Evolutionary conservation across 352 stramenopile species (phyloP), one percentile per base, ranked within the genome.

Genomic region (Blastocystis sp.): DNA sequence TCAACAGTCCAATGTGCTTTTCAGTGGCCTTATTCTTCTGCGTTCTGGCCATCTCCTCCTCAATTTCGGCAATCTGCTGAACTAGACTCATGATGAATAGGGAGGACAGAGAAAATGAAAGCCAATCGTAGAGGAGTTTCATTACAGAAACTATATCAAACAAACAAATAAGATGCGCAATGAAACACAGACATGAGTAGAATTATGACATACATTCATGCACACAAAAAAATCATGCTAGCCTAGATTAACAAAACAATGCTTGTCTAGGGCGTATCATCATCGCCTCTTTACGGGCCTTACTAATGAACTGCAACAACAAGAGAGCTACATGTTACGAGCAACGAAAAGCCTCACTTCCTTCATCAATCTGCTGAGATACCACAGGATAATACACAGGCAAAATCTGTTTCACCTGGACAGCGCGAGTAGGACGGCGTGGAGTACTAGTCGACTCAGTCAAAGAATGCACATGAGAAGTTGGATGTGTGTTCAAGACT

Each of bases 11-110:
- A 90, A 98, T 91, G 80, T 98, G 97, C 93, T 98, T 98, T 92
- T 98, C 98, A 0, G 97, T 99, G 59, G 97, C 97, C 93, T 99
- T 99, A 92, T 99, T 99, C 93, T 99, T 99, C 93, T 99, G 97
- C 45, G 76, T 87, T 34, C 63, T 79, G 7, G 76, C 76, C 76
- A 87, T 87, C 63, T 87, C 76, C 37, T 73, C 76, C 63, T 87
- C 76, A 77, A 87, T 87, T 20, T 87, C 76, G 7, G 76, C 76
- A 68, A 87, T 87, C 50, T 87, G 76, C 50, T 87, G 76, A 37
- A 87, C 76, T 41, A 87, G 54, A 75, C 76, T 87, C 76, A 87
- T 87, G n/a, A n/a, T 77, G 8, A 11, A 70, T 20, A 23, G 37
- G 1, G 1, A n/a, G 13, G 13, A 13, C n/a, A 15, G 1, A 70